phyloP scores from a whole-genome alignment of 768 basidiomycete species.

The Amanita subjunquillea region DNA sequence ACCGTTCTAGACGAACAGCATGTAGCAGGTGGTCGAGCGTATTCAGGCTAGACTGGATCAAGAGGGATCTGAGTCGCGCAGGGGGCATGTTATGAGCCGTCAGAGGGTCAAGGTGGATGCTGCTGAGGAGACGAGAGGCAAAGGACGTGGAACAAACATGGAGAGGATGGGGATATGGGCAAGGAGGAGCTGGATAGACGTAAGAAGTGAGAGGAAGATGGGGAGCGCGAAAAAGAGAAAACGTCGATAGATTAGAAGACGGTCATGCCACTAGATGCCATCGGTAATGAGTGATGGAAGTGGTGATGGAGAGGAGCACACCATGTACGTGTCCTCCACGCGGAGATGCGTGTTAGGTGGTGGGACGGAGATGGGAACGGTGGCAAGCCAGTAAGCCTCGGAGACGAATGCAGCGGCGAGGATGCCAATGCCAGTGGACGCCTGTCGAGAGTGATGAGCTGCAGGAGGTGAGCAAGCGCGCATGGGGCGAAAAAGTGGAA shows the following conservation, averaged over 20 bases:
- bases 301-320: neutral
- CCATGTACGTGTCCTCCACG: slow-evolving; percentile 1
- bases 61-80: slow-evolving; percentile 15
- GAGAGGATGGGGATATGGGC: slow-evolving; percentile 16
- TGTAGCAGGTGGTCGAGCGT: slow-evolving; percentile 28
- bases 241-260: slow-evolving; percentile 41
- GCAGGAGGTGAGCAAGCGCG: slow-evolving; percentile 13
- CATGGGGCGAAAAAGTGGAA: too few relatives aligned
- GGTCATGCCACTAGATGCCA: slow-evolving; percentile 53
- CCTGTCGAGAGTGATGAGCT: slow-evolving; percentile 25
- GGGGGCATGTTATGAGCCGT: slow-evolving; percentile 12
- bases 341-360: slow-evolving; percentile 2
- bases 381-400: slow-evolving; percentile 45
- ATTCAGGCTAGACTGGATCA: slow-evolving; percentile 19
- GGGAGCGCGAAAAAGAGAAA: slow-evolving; percentile 50
- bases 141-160: slow-evolving; percentile 16
- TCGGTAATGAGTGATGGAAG: neutral
- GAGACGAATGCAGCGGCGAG: slow-evolving; percentile 38
- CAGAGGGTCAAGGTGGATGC: slow-evolving; percentile 7
- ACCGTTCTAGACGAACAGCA: slow-evolving; percentile 44
- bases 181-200: slow-evolving; percentile 6
- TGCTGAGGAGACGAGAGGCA: slow-evolving; percentile 11
- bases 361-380: slow-evolving; percentile 36
- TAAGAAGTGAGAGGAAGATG: slow-evolving; percentile 33
- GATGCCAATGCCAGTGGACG: slow-evolving; percentile 30